Evolutionary conservation across 495 filamentous ascomycete species (phyloP), one percentile per base, ranked within the genome.

Genomic region (Penicillium odoratum): DNA sequence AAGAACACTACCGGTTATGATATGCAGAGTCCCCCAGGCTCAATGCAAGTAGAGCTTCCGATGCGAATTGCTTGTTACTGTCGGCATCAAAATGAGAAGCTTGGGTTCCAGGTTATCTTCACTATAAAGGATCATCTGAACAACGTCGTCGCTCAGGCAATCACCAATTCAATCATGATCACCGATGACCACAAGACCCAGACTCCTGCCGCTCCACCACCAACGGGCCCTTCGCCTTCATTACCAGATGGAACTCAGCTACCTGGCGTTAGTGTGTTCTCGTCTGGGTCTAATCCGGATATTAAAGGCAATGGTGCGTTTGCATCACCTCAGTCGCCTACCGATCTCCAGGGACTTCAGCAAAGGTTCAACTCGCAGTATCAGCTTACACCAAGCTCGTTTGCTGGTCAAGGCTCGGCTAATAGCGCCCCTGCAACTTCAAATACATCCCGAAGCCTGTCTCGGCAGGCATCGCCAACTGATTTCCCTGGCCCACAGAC

Each of bases 51-150:
- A 21, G 84, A 92, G 61, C 81, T 87, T 7, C 91, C 91, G 6
- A 96, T 98, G 92, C 84, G 93, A n/a, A 96, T 98, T 63, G 90
- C 92, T 5, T 98, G 93, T 71, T 98, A 98, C 73, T 97, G 93
- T 71, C 85, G 93, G 4, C 93, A 98, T 68, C 93, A 97, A 56
- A 81, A 84, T 38, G 93, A 98, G 73, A 97, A 97, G 67, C 73
- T 86, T 53, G 93, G 93, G 3, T 98, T 96, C 63, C 89, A 90
- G 65, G 90, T 98, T 61, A 95, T 98, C 31, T 94, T 97, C 67
- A 97, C 93, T 3, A 74, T 98, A 51, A 95, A 92, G 65, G 90
- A 96, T 74, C 81, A 87, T 59, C 64, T 81, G 52, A 86, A 83
- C 65, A 84, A 85, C 43, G 72, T 95, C 21, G 71, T 97, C 49